These are phyloP conservation scores for Yueomyces sp. DNA, from an alignment of 1,139 yeast genomes.

Conservation along the genomic window DNA sequence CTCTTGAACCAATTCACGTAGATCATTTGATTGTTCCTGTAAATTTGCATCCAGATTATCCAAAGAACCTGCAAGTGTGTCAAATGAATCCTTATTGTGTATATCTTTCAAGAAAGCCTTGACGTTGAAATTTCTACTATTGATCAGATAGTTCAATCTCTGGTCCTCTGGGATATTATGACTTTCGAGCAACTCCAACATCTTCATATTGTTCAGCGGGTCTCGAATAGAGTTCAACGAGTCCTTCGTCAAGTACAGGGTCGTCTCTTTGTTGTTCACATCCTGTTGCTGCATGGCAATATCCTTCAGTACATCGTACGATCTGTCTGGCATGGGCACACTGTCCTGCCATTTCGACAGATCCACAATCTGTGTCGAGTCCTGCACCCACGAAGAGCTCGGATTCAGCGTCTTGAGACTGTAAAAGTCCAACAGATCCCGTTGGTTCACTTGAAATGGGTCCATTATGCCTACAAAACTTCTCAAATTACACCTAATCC, in stretches of 20 bases:
- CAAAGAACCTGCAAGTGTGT: slow-evolving; percentile 45
- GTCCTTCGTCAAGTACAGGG: not conserved
- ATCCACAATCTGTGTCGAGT: slow-evolving; percentile 18
- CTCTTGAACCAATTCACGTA: slow-evolving; percentile 54
- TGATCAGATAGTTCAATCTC: slow-evolving; percentile 46
- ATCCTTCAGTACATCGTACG: slow-evolving; percentile 26
- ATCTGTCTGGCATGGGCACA: slow-evolving; percentile 23
- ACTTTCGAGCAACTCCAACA: slow-evolving; percentile 30
- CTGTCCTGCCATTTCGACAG: slow-evolving; percentile 19
- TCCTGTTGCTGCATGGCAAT: slow-evolving; percentile 16
- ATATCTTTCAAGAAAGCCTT: slow-evolving; percentile 55
- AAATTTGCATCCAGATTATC: slow-evolving; percentile 49
- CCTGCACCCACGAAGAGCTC: slow-evolving; percentile 25
- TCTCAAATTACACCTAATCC: too few relatives aligned
- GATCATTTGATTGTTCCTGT: slow-evolving; percentile 49
- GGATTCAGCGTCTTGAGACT: slow-evolving; percentile 31
- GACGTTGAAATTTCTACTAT: slow-evolving; percentile 63
- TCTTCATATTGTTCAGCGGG: slow-evolving; percentile 40
- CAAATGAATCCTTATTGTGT: slow-evolving; percentile 59
- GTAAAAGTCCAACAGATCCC: slow-evolving; percentile 28
- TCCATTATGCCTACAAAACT: not conserved
- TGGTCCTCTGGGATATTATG: slow-evolving; percentile 29
- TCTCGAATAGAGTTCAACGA: slow-evolving; percentile 27
- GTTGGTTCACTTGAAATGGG: slow-evolving; percentile 9
- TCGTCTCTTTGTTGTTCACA: slow-evolving; percentile 1